Evolutionary conservation across 2,329 filamentous ascomycete species (phyloP).

Genomic region (Fusarium metavorans): DNA sequence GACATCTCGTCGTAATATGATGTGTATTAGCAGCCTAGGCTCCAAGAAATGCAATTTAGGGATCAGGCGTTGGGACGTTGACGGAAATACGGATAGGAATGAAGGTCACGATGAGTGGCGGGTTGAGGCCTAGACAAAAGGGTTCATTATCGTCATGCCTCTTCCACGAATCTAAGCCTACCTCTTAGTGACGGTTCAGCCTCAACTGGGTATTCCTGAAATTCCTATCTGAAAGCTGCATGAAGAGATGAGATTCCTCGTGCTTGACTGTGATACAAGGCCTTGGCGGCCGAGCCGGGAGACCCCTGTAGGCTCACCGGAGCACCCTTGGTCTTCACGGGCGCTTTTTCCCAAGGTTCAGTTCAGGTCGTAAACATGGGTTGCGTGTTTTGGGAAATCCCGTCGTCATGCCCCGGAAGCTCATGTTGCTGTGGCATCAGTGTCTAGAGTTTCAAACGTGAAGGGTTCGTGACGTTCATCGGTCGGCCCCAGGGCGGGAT

Average conservation of each 20-base stretch:
- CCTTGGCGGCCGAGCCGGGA: background rate
- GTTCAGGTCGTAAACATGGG: conserved; percentile 6
- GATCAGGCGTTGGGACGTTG: background rate
- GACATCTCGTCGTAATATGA: background rate
- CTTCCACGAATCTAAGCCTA: background rate
- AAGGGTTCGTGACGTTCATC: conserved; percentile 12
- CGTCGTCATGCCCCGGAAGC: conserved; percentile 2
- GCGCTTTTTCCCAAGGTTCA: conserved; percentile 9
- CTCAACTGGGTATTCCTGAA: background rate
- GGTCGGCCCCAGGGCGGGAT: background rate
- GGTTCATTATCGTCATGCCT: background rate
- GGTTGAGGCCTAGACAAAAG: background rate
- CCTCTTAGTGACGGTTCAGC: background rate
- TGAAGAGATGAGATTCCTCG: background rate
- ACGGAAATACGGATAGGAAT: background rate
- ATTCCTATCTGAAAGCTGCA: background rate
- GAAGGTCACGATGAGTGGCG: background rate
- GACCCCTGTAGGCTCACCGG: background rate
- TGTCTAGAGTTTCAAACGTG: conserved; percentile 10
- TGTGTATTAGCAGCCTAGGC: background rate
- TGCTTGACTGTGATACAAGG: background rate
- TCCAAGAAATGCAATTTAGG: background rate
- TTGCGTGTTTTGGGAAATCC: conserved; percentile 24
- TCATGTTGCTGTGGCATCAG: conserved; percentile 27
- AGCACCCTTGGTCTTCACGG: background rate